Evolutionary conservation across 2,329 filamentous ascomycete species (phyloP), one percentile per base, ranked within the genome.

Genomic region (Neofusicoccum kwambonambiense): DNA sequence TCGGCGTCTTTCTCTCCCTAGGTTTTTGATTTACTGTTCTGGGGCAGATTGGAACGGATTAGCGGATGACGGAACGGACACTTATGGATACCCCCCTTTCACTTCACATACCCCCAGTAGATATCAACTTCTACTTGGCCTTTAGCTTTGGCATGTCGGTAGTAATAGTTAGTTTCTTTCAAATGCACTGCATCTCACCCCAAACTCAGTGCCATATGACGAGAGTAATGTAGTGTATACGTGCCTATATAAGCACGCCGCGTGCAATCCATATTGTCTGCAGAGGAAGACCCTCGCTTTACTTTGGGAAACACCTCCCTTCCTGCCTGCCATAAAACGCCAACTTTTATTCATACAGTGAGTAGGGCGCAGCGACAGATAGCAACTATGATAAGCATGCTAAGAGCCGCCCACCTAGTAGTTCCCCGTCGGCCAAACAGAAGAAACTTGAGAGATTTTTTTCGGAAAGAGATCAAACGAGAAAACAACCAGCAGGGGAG

Each of bases 281-380:
- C 42, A 47, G 37, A 35, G 5, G 7, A 60, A 44, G 39, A 60
- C 4, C 41, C 44, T 45, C 34, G 22, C 56, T 60, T 31, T 60
- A 60, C 31, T 37, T 27, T 31, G 35, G 54, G 13, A 41, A 44
- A 37, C 13, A 35, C n/a, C n/a, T 37, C 56, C 27, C 11, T 37
- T 34, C 54, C 39, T 19, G 22, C 54, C 54, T 35, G 39, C 54
- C 54, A 27, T 58, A 5, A 17, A 60, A 60, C 56, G 42, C 62
- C 62, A 58, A 64, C 62, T 64, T 64, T 58, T 63, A 63, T 63
- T 56, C 37, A 52, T 63, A 63, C 61, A 63, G 22, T 35, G 56
- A 47, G 47, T 60, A 60, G 11, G 9, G 56, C 27, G 13, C 31
- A 31, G 17, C 27, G 13, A 15, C 31, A 35, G 12, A n/a, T 47